phyloP scores from a whole-genome alignment of 2,329 filamentous ascomycete species.

The Hirsutella minnesotensis region DNA sequence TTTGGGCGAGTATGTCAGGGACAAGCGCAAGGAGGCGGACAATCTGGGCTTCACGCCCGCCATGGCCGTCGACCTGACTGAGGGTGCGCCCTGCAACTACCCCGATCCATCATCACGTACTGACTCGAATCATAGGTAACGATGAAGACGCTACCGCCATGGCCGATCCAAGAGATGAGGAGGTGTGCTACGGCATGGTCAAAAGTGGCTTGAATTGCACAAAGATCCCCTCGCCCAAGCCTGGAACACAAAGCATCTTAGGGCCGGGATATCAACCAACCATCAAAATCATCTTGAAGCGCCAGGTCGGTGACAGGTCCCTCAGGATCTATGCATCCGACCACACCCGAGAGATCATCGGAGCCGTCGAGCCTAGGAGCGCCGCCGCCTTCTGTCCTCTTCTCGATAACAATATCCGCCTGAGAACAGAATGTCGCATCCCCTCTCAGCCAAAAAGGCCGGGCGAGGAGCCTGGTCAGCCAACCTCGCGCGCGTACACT shows the following conservation, averaged over 20 bases:
- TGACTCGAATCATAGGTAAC: constrained; percentile 26
- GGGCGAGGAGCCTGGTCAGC: constrained; percentile 52
- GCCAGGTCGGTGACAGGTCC: constrained; percentile 41
- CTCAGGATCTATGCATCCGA: constrained; percentile 64
- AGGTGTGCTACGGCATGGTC: constrained; percentile 73
- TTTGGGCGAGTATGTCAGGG: constrained; percentile 54
- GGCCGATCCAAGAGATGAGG: constrained; percentile 50
- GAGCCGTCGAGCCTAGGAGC: constrained; percentile 57
- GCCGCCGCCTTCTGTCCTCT: constrained; percentile 59
- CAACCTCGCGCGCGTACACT: constrained; percentile 47
- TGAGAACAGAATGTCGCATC: constrained; percentile 65
- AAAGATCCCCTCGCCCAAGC: constrained; percentile 56
- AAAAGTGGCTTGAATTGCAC: constrained; percentile 57
- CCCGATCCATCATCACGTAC: constrained; percentile 8
- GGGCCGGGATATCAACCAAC: constrained; percentile 53
- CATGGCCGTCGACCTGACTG: constrained; percentile 47
- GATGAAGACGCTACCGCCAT: constrained; percentile 49
- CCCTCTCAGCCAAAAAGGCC: constrained; percentile 50
- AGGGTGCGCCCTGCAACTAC: constrained; percentile 22
- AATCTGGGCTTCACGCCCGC: constrained; percentile 16
- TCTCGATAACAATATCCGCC: constrained; percentile 52
- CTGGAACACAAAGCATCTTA: constrained; percentile 46
- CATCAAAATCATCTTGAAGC: constrained; percentile 60
- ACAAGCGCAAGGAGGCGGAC: constrained; percentile 36
- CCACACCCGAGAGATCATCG: constrained; percentile 59